These are phyloP conservation scores for Diaporthe citrichinensis DNA, from an alignment of 2,329 filamentous ascomycete genomes.

Conservation along the genomic window DNA sequence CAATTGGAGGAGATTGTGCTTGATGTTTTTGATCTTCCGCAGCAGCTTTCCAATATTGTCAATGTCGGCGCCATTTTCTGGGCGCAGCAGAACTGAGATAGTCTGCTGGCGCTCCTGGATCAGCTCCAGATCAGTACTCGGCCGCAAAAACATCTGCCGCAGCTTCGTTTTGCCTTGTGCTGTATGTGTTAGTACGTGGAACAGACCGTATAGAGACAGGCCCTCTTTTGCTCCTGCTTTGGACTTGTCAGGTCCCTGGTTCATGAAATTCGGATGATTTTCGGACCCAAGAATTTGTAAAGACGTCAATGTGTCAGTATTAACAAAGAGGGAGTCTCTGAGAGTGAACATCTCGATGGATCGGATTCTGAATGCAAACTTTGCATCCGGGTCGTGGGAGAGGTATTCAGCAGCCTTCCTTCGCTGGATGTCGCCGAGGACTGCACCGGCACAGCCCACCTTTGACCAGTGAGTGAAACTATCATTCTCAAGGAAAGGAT, in stretches of 20 bases:
- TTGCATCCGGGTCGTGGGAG: conserved; percentile 68
- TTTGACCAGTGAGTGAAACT: conserved; percentile 47
- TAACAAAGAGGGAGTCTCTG: conserved; percentile 79
- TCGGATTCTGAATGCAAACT: conserved; percentile 71
- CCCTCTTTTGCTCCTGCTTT: conserved; percentile 81
- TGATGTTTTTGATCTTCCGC: conserved; percentile 82
- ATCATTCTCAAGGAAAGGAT: background rate
- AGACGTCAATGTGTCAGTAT: conserved; percentile 82
- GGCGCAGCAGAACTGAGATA: conserved; percentile 75
- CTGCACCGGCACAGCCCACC: conserved; percentile 88
- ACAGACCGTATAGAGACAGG: conserved; percentile 87
- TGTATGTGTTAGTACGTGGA: conserved; percentile 81
- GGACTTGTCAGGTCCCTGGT: conserved; percentile 75
- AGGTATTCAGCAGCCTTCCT: conserved; percentile 74
- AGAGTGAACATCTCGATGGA: conserved; percentile 83
- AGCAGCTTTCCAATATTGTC: conserved; percentile 72
- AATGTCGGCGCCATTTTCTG: conserved; percentile 74
- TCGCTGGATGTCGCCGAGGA: conserved; percentile 84
- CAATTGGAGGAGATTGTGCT: conserved; percentile 76
- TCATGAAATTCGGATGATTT: conserved; percentile 84
- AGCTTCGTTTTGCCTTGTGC: conserved; percentile 82
- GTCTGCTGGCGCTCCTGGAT: conserved; percentile 81
- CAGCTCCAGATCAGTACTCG: conserved; percentile 75
- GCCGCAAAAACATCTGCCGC: conserved; percentile 85
- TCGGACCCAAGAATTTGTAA: conserved; percentile 90